phyloP scores from a whole-genome alignment of 495 filamentous ascomycete species.

The Podospora fimiseda region DNA sequence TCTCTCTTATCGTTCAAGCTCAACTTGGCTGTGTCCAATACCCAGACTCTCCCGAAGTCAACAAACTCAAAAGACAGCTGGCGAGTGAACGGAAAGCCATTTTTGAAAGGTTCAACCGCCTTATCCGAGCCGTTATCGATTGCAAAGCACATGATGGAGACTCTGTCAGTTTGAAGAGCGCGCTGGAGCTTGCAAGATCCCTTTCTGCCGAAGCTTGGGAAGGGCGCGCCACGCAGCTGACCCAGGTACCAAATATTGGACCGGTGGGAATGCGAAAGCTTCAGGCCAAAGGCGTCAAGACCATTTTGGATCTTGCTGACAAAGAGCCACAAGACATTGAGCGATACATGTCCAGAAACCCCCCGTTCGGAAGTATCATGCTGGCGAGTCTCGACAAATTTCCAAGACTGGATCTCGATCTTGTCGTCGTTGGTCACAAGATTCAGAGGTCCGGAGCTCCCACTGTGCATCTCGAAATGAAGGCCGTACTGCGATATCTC shows the following conservation, averaged over 20 bases:
- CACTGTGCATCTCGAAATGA: conserved; percentile 53
- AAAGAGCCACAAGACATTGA: conserved; percentile 69
- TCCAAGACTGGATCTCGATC: conserved; percentile 60
- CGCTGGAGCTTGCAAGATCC: conserved; percentile 73
- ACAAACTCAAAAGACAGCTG: conserved; percentile 56
- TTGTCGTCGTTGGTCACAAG: conserved; percentile 25
- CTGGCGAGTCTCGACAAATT: conserved; percentile 60
- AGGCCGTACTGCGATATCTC: conserved; percentile 62
- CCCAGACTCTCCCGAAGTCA: conserved; percentile 54
- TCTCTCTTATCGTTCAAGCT: conserved; percentile 78
- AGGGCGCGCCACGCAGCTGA: conserved; percentile 73
- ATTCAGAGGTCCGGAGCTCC: conserved; percentile 11
- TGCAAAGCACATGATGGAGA: conserved; percentile 67
- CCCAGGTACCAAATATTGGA: conserved; percentile 80
- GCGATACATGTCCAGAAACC: conserved; percentile 66
- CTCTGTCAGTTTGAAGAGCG: conserved; percentile 57
- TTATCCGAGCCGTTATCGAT: conserved; percentile 81
- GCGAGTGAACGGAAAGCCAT: conserved; percentile 63
- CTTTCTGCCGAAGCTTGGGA: conserved; percentile 83
- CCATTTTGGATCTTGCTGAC: conserved; percentile 62
- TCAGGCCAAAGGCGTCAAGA: conserved; percentile 60
- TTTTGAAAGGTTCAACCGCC: conserved; percentile 65
- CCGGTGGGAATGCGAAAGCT: conserved; percentile 72
- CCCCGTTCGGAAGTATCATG: conserved; percentile 73
- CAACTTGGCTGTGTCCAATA: conserved; percentile 72